These are phyloP conservation scores for Lentinula aciculospora DNA, from an alignment of 768 basidiomycete species.

Conservation along the genomic window DNA sequence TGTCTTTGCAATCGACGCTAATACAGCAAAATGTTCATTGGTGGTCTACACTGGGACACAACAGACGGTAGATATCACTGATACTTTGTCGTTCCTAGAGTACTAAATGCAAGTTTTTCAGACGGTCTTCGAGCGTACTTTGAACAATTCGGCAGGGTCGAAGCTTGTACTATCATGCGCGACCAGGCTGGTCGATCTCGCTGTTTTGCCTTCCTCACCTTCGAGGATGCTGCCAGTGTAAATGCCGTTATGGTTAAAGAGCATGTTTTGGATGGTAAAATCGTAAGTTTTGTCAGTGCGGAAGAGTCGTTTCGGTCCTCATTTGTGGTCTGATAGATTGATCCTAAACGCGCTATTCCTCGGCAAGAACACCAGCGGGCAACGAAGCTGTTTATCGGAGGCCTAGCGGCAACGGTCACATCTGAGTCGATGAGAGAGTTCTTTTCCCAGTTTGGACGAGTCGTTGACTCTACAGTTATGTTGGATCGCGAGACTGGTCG, in stretches of 20 bases:
- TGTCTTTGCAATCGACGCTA: background rate
- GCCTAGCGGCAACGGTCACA: slow-evolving; percentile 86
- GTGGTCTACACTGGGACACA: slow-evolving; percentile 98
- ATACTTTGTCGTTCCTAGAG: too few species aligned
- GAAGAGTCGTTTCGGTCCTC: slow-evolving; percentile 30
- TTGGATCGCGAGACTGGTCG: slow-evolving; percentile 92
- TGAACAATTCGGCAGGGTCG: slow-evolving; percentile 93
- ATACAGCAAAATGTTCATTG: slow-evolving; percentile 3
- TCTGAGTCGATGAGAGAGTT: slow-evolving; percentile 91
- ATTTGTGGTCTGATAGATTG: slow-evolving; percentile 66
- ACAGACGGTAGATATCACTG: slow-evolving; percentile 78
- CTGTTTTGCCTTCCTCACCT: slow-evolving; percentile 97
- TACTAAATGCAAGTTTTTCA: slow-evolving; percentile 20
- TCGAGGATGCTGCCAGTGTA: slow-evolving; percentile 88
- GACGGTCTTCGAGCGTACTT: slow-evolving; percentile 85
- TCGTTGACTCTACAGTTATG: slow-evolving; percentile 99
- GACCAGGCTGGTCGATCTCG: slow-evolving; percentile 92
- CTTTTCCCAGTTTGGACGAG: slow-evolving; percentile 91
- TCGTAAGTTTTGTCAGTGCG: slow-evolving; percentile 71
- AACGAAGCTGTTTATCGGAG: slow-evolving; percentile 95
- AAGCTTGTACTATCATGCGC: slow-evolving; percentile 98
- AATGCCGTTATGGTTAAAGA: slow-evolving; percentile 95
- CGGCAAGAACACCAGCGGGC: slow-evolving; percentile 91
- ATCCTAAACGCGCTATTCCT: slow-evolving; percentile 97
- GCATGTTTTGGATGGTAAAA: slow-evolving; percentile 95